Evolutionary conservation across 768 basidiomycete genomes (phyloP).

Genomic region (Coprinopsis marcescibilis): DNA sequence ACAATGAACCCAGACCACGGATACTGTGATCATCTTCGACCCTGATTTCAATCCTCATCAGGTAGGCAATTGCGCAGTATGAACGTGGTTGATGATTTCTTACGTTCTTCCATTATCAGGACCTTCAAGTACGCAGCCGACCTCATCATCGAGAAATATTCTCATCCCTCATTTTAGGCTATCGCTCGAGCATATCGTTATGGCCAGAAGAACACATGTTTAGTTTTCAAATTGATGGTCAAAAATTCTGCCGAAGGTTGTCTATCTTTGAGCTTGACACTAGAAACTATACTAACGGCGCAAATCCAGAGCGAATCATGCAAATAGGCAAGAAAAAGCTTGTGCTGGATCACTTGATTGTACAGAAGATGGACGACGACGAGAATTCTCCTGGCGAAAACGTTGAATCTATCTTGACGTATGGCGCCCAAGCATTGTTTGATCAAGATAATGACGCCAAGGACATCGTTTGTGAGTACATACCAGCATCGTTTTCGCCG

Average conservation of each 20-base stretch:
- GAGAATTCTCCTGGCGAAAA: slow-evolving; percentile 67
- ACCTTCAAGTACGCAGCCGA: slow-evolving; percentile 70
- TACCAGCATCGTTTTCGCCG: not conserved
- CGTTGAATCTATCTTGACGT: slow-evolving; percentile 84
- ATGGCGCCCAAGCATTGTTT: slow-evolving; percentile 84
- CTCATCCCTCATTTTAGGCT: slow-evolving; percentile 46
- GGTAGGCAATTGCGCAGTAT: slow-evolving; percentile 11
- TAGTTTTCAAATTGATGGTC: slow-evolving; percentile 95
- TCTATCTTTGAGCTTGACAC: not conserved
- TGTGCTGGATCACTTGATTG: slow-evolving; percentile 89
- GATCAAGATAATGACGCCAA: slow-evolving; percentile 52
- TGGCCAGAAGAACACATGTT: slow-evolving; percentile 90
- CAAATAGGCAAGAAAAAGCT: slow-evolving; percentile 94
- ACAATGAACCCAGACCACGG: slow-evolving; percentile 62
- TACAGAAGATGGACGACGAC: slow-evolving; percentile 92
- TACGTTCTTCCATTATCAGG: slow-evolving; percentile 28
- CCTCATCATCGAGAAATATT: not conserved
- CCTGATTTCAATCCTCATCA: slow-evolving; percentile 99
- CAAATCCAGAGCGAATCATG: slow-evolving; percentile 75
- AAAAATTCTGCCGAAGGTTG: slow-evolving; percentile 88
- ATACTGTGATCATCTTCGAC: slow-evolving; percentile 90
- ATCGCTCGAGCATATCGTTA: slow-evolving; percentile 93
- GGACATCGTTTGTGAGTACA: slow-evolving; percentile 63
- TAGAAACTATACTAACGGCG: slow-evolving; percentile 5
- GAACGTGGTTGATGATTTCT: not conserved